phyloP scores from a whole-genome alignment of 2,329 filamentous ascomycete species.

The Rhynchosporium agropyri region DNA sequence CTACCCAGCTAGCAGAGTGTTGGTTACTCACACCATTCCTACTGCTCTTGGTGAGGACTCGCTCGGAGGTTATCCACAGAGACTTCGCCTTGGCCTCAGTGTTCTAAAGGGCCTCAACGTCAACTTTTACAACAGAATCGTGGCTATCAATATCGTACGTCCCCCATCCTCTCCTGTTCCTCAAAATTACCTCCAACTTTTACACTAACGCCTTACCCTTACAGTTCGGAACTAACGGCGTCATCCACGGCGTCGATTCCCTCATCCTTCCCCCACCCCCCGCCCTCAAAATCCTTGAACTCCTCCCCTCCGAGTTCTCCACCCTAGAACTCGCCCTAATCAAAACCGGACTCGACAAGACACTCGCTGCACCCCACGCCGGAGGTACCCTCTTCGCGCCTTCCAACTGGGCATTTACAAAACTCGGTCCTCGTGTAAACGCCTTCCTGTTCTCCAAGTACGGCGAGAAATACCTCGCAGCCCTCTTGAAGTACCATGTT shows the following conservation, averaged over 20 bases:
- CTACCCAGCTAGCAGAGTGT: slow-evolving; percentile 67
- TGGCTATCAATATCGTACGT: slow-evolving; percentile 70
- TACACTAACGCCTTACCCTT: not conserved
- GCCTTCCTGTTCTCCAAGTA: slow-evolving; percentile 82
- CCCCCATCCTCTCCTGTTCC: not conserved
- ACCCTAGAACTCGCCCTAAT: slow-evolving; percentile 74
- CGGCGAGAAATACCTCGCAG: slow-evolving; percentile 75
- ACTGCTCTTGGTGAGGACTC: slow-evolving; percentile 61
- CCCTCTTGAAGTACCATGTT: slow-evolving; percentile 78
- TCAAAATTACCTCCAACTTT: not conserved
- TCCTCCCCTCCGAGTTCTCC: slow-evolving; percentile 72
- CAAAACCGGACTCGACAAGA: slow-evolving; percentile 71
- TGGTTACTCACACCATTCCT: slow-evolving; percentile 73
- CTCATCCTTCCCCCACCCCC: slow-evolving; percentile 76
- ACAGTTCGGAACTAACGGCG: slow-evolving; percentile 73
- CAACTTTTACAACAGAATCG: slow-evolving; percentile 76
- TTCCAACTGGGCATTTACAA: slow-evolving; percentile 76
- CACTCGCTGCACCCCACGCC: slow-evolving; percentile 54
- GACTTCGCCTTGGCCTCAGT: slow-evolving; percentile 68
- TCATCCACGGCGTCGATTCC: slow-evolving; percentile 76
- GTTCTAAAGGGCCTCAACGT: slow-evolving; percentile 63
- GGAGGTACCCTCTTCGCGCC: slow-evolving; percentile 83
- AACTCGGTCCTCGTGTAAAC: slow-evolving; percentile 72
- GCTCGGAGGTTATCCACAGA: slow-evolving; percentile 69
- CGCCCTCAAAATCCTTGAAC: slow-evolving; percentile 63